These are phyloP conservation scores for Hypoxylon sp. DNA, from an alignment of 2,329 filamentous ascomycete genomes.

Conservation along the genomic window DNA sequence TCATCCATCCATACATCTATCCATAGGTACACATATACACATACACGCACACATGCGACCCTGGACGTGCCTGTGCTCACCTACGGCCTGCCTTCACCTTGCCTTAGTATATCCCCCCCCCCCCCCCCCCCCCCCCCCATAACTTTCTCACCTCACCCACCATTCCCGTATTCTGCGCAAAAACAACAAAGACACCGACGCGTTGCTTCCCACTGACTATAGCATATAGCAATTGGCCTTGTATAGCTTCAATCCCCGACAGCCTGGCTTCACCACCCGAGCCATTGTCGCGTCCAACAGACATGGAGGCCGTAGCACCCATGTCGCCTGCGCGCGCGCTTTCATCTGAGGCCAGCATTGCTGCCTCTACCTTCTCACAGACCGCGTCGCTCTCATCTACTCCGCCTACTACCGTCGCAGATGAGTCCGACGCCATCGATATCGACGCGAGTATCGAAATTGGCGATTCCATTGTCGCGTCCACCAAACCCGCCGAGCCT, in stretches of 20 bases:
- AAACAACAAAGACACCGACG: slow-evolving; percentile 41
- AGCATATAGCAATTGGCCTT: background rate
- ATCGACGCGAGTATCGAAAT: slow-evolving; percentile 34
- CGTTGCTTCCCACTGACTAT: slow-evolving; percentile 27
- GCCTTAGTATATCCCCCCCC: background rate
- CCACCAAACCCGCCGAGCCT: slow-evolving; percentile 20
- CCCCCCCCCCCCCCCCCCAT: no score
- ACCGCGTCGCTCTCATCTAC: slow-evolving; percentile 68
- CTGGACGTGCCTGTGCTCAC: background rate
- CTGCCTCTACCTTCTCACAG: slow-evolving; percentile 56
- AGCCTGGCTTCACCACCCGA: slow-evolving; percentile 22
- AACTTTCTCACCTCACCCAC: background rate
- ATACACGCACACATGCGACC: background rate
- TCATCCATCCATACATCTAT: no score
- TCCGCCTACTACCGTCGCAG: slow-evolving; percentile 67
- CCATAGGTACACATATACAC: no score
- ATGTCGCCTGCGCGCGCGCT: slow-evolving; percentile 43
- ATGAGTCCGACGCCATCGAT: slow-evolving; percentile 32
- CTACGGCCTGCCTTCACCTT: background rate
- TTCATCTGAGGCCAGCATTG: slow-evolving; percentile 44
- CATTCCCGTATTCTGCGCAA: slow-evolving; percentile 24
- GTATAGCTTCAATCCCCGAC: slow-evolving; percentile 9
- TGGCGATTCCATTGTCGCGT: slow-evolving; percentile 42
- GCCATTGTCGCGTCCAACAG: slow-evolving; percentile 32
- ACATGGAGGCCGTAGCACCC: slow-evolving; percentile 38